Evolutionary conservation across 2,329 filamentous ascomycete species (phyloP), one percentile per base, ranked within the genome.

Genomic region (Cadophora luteo-olivacea): DNA sequence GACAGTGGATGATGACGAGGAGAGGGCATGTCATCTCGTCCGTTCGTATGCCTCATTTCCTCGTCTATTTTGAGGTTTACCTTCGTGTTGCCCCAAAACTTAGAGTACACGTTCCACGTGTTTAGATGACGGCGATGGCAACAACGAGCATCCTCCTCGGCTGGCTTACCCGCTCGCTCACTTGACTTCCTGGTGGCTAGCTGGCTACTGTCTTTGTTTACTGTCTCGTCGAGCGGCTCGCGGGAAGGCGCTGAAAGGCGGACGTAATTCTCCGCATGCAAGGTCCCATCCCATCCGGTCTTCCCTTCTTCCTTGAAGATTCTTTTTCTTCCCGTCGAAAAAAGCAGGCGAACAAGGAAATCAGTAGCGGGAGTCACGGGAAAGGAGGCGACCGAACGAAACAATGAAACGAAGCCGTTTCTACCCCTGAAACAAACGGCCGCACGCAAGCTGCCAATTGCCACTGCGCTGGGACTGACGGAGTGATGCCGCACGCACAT

Each of bases 381-480:
- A 24, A 19, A 19, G 54, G 33, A 12, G 54, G 51, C 51, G 25
- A 54, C 11, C 25, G 19, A 54, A 32, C 25, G 51, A 54, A 32
- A 54, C 41, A 19, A 16, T 25, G 51, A 54, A 32, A 54, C 51
- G 25, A 32, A 32, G 51, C 51, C 51, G 32, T 57, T 57, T 4
- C 29, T 24, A 14, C 6, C n/a, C 16, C 32, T 57, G 54, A 57
- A 57, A 57, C 54, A 57, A 38, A 11, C 45, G 45, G 19, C 29
- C 32, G 54, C 25, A 55, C 19, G 52, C 1, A 38, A 57, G 54
- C 16, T 57, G 54, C 33, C 54, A 57, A 7, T 38, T 57, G 54
- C 33, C 54, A 57, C 32, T 22, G 3, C 54, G 54, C 54, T 57
- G 54, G 54, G 25, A 55, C 52, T 14, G 54, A 57, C 54, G 54